Conservation (phyloP, 2,329 filamentous ascomycete species). For the Apiospora phragmitis region DNA sequence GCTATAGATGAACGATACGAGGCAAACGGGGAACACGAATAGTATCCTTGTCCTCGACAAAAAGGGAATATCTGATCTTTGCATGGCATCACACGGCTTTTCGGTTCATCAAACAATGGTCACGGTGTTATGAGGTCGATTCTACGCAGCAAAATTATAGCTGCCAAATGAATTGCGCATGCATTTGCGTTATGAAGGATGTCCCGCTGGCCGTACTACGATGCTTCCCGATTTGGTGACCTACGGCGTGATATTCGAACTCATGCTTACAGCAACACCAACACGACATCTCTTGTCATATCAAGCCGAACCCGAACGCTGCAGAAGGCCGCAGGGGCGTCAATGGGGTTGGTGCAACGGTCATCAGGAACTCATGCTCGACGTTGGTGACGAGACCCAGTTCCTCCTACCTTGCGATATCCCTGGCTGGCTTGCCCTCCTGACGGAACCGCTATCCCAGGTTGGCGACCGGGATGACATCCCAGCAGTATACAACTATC, state of each 20-base stretch:
- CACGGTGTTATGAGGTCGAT: slow-evolving; percentile 37
- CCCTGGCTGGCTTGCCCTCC: neutral
- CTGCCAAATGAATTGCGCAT: slow-evolving; percentile 30
- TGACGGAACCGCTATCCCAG: neutral
- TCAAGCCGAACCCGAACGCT: neutral
- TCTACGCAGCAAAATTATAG: slow-evolving; percentile 35
- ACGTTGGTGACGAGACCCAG: neutral
- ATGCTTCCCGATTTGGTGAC: neutral
- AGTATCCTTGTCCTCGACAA: slow-evolving; percentile 27
- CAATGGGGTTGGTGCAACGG: neutral
- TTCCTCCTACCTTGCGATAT: neutral
- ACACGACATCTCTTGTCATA: neutral
- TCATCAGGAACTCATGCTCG: neutral
- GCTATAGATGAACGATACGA: slow-evolving; percentile 5
- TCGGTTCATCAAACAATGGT: slow-evolving; percentile 31
- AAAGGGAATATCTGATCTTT: slow-evolving; percentile 36
- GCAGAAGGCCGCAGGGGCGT: neutral
- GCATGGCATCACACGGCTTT: slow-evolving; percentile 40
- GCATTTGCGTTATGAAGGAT: slow-evolving; percentile 16
- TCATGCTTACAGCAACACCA: neutral
- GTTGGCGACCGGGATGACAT: neutral
- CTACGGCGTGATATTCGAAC: neutral
- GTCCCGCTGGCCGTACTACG: neutral
- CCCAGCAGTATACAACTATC: neutral
- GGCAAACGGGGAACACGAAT: slow-evolving; percentile 5